Evolutionary conservation across 805 yeast species (phyloP).

Genomic region (Lipomyces spencermartinsiae): DNA sequence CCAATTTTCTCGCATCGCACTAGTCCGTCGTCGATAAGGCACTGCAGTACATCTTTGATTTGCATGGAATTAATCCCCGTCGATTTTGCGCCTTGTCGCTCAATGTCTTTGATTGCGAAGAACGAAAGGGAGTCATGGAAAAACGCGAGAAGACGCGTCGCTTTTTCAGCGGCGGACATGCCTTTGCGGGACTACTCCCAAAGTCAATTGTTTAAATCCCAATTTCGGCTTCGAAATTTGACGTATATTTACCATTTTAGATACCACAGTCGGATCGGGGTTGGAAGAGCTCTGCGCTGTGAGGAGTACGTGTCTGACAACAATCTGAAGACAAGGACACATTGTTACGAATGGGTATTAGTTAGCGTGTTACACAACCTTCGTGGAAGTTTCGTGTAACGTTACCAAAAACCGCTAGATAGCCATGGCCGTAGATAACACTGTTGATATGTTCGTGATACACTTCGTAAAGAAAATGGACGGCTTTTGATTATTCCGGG

Average conservation of each 20-base stretch:
- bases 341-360: background rate
- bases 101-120: conserved; percentile 55
- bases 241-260: background rate
- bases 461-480: background rate
- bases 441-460: background rate
- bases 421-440: background rate
- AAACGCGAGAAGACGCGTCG: conserved; percentile 26
- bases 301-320: background rate
- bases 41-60: conserved; percentile 57
- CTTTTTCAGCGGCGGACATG: conserved; percentile 36
- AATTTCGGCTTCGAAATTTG: background rate
- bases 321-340: background rate
- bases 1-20: conserved; percentile 64
- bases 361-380: background rate
- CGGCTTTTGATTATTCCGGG: background rate
- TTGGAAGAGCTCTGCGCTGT: background rate
- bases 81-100: conserved; percentile 53
- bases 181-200: conserved; percentile 36
- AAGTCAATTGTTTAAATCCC: background rate
- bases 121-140: conserved; percentile 37
- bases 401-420: background rate
- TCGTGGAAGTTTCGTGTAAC: background rate
- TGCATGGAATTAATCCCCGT: conserved; percentile 61
- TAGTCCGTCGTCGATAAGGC: conserved; percentile 57
- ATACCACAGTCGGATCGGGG: background rate